Evolutionary conservation across 495 filamentous ascomycete genomes (phyloP).

Genomic region (Hypoxylon subgilvum): DNA sequence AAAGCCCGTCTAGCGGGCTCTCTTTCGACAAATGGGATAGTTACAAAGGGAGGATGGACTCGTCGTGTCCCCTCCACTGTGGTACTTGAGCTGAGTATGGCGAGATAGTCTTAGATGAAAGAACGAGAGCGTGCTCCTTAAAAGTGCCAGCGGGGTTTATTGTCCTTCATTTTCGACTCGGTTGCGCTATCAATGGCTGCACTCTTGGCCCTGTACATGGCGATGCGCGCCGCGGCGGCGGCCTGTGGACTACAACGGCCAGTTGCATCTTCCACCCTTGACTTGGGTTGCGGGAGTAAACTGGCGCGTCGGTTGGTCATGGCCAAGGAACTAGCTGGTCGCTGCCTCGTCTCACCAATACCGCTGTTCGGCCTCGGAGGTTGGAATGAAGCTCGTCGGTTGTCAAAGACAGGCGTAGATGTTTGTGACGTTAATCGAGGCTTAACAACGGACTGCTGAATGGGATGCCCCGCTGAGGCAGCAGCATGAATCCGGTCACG

Average conservation of each 20-base stretch:
- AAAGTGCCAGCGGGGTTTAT: conserved; percentile 36
- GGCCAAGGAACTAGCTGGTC: conserved; percentile 58
- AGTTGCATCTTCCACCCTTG: conserved; percentile 23
- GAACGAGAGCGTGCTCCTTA: conserved; percentile 4
- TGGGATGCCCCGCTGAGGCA: conserved; percentile 47
- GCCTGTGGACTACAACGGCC: conserved; percentile 52
- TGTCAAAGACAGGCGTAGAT: conserved; percentile 42
- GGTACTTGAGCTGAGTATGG: conserved; percentile 3
- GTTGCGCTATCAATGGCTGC: conserved; percentile 15
- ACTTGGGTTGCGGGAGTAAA: conserved; percentile 58
- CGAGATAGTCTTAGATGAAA: neutral
- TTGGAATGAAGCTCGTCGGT: conserved; percentile 56
- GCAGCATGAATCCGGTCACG: conserved; percentile 51
- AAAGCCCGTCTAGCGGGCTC: conserved; percentile 22
- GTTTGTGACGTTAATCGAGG: conserved; percentile 43
- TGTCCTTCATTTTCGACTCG: conserved; percentile 29
- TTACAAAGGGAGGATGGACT: conserved; percentile 11
- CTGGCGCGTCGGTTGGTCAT: conserved; percentile 52
- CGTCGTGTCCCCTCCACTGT: neutral
- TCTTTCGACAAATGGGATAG: conserved; percentile 22
- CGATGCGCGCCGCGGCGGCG: conserved; percentile 45
- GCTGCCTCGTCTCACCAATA: conserved; percentile 33
- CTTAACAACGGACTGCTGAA: conserved; percentile 41
- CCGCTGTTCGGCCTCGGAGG: conserved; percentile 41
- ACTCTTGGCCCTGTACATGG: conserved; percentile 44